A percentile compares a stretch with the other conserved stretches of the same genome.
phyloP scores from a whole-genome alignment of 345 rosid genomes.

The Populus euphratica region DNA sequence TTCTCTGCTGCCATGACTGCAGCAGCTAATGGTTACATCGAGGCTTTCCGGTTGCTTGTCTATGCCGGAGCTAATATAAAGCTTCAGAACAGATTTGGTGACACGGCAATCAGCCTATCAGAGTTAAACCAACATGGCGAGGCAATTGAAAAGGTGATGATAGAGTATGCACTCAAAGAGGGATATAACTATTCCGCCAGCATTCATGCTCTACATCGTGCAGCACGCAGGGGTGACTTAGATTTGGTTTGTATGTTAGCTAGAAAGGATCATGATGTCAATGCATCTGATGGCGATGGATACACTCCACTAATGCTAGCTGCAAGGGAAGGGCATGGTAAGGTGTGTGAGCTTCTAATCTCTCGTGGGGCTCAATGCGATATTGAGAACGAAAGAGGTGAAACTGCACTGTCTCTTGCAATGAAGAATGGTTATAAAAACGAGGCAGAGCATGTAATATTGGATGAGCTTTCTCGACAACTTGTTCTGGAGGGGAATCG shows the following conservation, averaged over 20 bases:
- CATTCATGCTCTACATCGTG: conserved; percentile 81
- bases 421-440: conserved; percentile 25
- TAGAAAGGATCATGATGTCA: conserved; percentile 63
- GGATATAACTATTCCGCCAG: conserved; percentile 47
- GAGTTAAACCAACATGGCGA: conserved; percentile 56
- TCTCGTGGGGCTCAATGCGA: conserved; percentile 59
- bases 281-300: conserved; percentile 61
- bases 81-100: conserved; percentile 58
- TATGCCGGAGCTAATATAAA: conserved; percentile 81
- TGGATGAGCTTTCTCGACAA: conserved; percentile 62
- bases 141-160: conserved; percentile 82
- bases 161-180: conserved; percentile 77
- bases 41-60: conserved; percentile 70
- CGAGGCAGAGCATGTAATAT: conserved; percentile 47
- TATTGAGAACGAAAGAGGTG: conserved; percentile 46
- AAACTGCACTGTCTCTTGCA: conserved; percentile 58
- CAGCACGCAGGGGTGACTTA: conserved; percentile 74
- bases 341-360: conserved; percentile 55
- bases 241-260: conserved; percentile 46
- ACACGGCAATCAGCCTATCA: conserved; percentile 66
- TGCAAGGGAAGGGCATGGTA: conserved; percentile 66
- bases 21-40: conserved; percentile 66
- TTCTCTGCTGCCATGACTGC: conserved; percentile 80
- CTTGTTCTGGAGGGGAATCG: conserved; percentile 46
- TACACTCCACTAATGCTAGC: conserved; percentile 92